Evolutionary conservation across 192 early-diverging fungal species (phyloP).

Genomic region (Allomyces arbusculus): DNA sequence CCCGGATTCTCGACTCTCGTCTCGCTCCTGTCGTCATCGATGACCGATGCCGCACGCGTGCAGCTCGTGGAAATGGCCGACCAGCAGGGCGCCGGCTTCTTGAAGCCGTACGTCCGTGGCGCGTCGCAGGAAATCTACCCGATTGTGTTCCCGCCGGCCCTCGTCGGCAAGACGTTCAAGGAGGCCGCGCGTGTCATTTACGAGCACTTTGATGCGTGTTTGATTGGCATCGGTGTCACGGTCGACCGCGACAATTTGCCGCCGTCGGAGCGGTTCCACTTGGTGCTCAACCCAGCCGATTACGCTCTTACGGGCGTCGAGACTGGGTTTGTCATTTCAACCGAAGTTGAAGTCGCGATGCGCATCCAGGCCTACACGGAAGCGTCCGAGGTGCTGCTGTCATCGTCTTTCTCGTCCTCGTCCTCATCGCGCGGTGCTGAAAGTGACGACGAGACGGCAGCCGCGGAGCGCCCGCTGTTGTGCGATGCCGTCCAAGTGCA

Average conservation of each 20-base stretch:
- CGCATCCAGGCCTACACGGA: too few relatives aligned
- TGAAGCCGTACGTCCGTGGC: constrained; percentile 37
- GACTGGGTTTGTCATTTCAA: constrained; percentile 32
- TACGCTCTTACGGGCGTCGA: constrained; percentile 38
- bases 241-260: constrained; percentile 4
- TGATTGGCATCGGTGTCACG: constrained; percentile 32
- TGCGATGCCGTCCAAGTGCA: too few relatives aligned
- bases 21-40: constrained; percentile 40
- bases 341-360: neutral
- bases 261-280: constrained; percentile 3
- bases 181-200: constrained; percentile 33
- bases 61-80: constrained; percentile 15
- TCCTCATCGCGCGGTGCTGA: too few relatives aligned
- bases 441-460: too few relatives aligned
- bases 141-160: constrained; percentile 19
- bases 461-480: too few relatives aligned
- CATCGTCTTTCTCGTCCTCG: too few relatives aligned
- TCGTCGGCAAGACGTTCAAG: constrained; percentile 28
- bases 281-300: constrained; percentile 34
- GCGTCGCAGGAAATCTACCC: constrained; percentile 45
- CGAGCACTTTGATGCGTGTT: constrained; percentile 26
- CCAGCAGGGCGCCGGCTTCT: constrained; percentile 19
- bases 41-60: constrained; percentile 26
- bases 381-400: too few relatives aligned
- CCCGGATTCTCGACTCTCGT: constrained; percentile 51